Evolutionary conservation across 345 rosid genomes (phyloP), one percentile per base, ranked within the genome.

Genomic region (Moricandia moricandioides): DNA sequence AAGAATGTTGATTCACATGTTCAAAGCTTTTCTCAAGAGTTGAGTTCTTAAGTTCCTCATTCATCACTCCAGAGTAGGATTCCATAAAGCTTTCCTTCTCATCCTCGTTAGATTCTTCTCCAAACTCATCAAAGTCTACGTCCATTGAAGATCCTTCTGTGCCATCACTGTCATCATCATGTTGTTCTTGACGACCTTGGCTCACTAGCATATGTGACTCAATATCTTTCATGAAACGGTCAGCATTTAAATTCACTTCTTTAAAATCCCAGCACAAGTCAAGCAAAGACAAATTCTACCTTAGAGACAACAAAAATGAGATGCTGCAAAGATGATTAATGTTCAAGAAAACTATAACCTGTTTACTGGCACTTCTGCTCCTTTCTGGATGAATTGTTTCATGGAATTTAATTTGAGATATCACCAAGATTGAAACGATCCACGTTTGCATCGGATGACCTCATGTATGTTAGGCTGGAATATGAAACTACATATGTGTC

Each of bases 301-400:
- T 21, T 21, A 21, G 26, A 60, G 43, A 60, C 13, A 33, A 14
- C 40, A 60, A 60, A 8, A 59, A 59, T 6, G 39, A 59, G 10
- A 29, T 58, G 37, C 13, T 12, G 24, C 24, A 21, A 21, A 21
- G 24, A 21, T 21, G 24, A 21, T 21, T 21, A 21, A 21, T 49
- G n/a, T 18, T 47, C 18, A 29, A 69, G 27, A 69, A 54, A 6
- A 75, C 26, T 40, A 77, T 40, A 68, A 93, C 97, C 91, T 85
- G 81, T 83, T 83, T 73, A 83, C 78, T 29, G 96, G 97, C 79
- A 92, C 84, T 75, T 95, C 99, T 21, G 93, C 97, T 70, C 93
- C 99, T 78, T 88, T 76, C 4, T 86, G 85, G 14, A 95, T 89
- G 69, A 92, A 92, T 7, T 88, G 83, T 78, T 92, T 83, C 92